Percentiles rank a stretch among this genome's conserved stretches.
These are phyloP conservation scores for Venturia carpophila DNA, from an alignment of 2,329 filamentous ascomycete species.

Conservation along the genomic window DNA sequence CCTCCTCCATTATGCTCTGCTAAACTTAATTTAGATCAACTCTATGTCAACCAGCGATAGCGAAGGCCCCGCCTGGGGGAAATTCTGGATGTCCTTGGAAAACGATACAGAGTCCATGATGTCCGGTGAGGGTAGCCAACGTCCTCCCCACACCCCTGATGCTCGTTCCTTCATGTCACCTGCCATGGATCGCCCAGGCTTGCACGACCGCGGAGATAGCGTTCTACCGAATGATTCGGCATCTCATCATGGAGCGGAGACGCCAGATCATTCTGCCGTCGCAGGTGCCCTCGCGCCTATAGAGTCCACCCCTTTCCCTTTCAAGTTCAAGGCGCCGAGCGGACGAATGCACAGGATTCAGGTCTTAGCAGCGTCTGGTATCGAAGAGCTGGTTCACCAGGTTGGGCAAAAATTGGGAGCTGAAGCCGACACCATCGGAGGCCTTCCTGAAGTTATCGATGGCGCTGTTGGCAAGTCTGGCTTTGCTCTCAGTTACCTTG, in stretches of 20 bases:
- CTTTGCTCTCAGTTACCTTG: slow-evolving; percentile 89
- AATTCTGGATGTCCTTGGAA: slow-evolving; percentile 96
- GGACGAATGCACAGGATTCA: slow-evolving; percentile 91
- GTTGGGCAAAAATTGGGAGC: slow-evolving; percentile 76
- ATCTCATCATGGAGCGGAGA: slow-evolving; percentile 79
- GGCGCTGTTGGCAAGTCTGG: slow-evolving; percentile 69
- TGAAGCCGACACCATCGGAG: slow-evolving; percentile 78
- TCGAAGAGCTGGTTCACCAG: slow-evolving; percentile 66
- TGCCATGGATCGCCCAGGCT: slow-evolving; percentile 54
- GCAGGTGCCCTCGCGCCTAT: slow-evolving; percentile 47
- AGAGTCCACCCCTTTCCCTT: slow-evolving; percentile 76
- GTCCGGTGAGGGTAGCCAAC: slow-evolving; percentile 79
- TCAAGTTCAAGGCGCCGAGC: slow-evolving; percentile 98
- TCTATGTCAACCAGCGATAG: slow-evolving; percentile 82
- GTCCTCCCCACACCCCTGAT: slow-evolving; percentile 56
- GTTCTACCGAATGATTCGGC: slow-evolving; percentile 90
- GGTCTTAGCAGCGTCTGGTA: slow-evolving; percentile 69
- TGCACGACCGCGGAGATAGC: slow-evolving; percentile 65
- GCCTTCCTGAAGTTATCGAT: slow-evolving; percentile 67
- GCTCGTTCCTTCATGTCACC: slow-evolving; percentile 76
- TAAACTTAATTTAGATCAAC: slow-evolving; percentile 52
- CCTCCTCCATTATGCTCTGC: slow-evolving; percentile 11
- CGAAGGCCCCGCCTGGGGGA: slow-evolving; percentile 98
- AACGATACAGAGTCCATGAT: slow-evolving; percentile 94
- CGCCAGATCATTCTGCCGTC: slow-evolving; percentile 60